These are phyloP conservation scores for Cryphonectria carpinicola DNA, from an alignment of 2,329 filamentous ascomycete genomes.

Conservation along the genomic window DNA sequence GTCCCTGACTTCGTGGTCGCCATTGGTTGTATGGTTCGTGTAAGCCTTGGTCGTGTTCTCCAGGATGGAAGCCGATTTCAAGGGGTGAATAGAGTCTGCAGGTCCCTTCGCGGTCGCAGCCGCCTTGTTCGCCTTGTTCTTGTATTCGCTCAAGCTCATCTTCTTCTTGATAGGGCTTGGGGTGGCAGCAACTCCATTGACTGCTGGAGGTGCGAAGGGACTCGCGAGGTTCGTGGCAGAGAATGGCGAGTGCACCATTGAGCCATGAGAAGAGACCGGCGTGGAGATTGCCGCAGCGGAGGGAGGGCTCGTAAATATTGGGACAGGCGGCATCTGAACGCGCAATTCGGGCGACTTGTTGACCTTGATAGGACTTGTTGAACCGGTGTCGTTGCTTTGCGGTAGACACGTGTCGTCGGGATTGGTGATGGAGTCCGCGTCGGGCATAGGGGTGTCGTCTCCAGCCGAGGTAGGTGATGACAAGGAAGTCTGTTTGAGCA, in stretches of 20 bases:
- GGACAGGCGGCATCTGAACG: slow-evolving; percentile 62
- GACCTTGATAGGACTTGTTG: slow-evolving; percentile 36
- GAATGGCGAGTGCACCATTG: slow-evolving; percentile 55
- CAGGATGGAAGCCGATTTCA: slow-evolving; percentile 42
- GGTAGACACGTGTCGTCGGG: slow-evolving; percentile 18
- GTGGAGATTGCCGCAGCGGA: slow-evolving; percentile 46
- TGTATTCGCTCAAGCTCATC: slow-evolving; percentile 68
- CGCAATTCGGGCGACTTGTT: slow-evolving; percentile 52
- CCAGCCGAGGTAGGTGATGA: slow-evolving; percentile 25
- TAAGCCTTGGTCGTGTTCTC: slow-evolving; percentile 34
- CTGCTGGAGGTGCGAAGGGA: slow-evolving; percentile 46
- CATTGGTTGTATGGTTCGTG: slow-evolving; percentile 34
- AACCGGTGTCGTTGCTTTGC: slow-evolving; percentile 26
- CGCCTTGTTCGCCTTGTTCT: slow-evolving; percentile 61
- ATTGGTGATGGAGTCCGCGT: slow-evolving; percentile 40
- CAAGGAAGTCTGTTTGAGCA: slow-evolving; percentile 19
- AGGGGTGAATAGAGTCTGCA: slow-evolving; percentile 41
- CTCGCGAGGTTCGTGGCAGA: slow-evolving; percentile 44
- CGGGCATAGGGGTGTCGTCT: slow-evolving; percentile 38
- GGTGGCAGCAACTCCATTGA: slow-evolving; percentile 50
- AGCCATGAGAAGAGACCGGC: slow-evolving; percentile 51
- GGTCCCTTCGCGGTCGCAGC: slow-evolving; percentile 38
- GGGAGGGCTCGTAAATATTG: slow-evolving; percentile 49
- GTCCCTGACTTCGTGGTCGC: slow-evolving; percentile 21
- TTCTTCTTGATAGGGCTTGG: slow-evolving; percentile 70